Evolutionary conservation across 352 stramenopile genomes (phyloP).

Genomic region (Hyaloperonospora brassicae): DNA sequence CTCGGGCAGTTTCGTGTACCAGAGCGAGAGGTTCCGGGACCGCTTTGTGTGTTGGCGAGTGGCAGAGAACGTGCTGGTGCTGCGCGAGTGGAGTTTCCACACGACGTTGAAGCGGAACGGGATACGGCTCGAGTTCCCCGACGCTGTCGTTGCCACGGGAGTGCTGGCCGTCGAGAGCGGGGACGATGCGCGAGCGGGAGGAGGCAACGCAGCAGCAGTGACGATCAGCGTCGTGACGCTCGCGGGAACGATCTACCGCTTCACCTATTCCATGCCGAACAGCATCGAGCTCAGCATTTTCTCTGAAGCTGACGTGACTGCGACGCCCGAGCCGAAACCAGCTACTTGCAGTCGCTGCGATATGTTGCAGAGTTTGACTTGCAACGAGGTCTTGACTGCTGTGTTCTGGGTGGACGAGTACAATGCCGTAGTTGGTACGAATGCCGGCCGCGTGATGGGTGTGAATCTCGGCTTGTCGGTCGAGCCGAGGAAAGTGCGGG

Average conservation of each 20-base stretch:
- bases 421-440: slow-evolving; percentile 58
- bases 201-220: too few species aligned
- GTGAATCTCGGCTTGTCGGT: slow-evolving; percentile 62
- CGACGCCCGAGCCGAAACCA: slow-evolving; percentile 35
- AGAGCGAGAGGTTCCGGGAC: too few species aligned
- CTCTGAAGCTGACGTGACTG: slow-evolving; percentile 30
- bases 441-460: slow-evolving; percentile 49
- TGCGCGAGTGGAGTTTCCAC: too few species aligned
- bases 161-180: too few species aligned
- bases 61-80: too few species aligned
- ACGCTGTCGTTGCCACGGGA: too few species aligned
- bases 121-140: too few species aligned
- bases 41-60: too few species aligned
- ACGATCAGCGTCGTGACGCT: slow-evolving; percentile 54
- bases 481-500: slow-evolving; percentile 35
- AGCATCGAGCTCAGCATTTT: slow-evolving; percentile 45
- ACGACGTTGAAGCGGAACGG: too few species aligned
- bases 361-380: slow-evolving; percentile 37
- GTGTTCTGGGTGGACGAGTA: slow-evolving; percentile 73
- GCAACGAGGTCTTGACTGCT: slow-evolving; percentile 53
- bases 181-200: too few species aligned
- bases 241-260: slow-evolving; percentile 59
- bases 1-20: too few species aligned
- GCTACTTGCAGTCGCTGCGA: slow-evolving; percentile 33
- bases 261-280: slow-evolving; percentile 41